Evolutionary conservation across 306 rosid genomes (phyloP).

Genomic region (Aeschynomene evenia): DNA sequence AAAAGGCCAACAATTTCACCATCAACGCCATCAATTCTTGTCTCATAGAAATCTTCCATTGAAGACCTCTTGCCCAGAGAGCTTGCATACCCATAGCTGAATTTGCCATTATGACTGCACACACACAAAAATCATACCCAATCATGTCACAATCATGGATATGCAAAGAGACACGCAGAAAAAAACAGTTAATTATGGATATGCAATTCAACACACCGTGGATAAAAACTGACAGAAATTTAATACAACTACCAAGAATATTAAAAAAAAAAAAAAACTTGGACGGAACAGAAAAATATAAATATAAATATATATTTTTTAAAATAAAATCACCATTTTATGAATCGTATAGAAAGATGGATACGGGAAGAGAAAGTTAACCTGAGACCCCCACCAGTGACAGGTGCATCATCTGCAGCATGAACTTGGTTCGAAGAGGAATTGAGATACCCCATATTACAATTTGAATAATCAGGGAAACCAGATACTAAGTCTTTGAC

Average conservation of each 20-base stretch:
- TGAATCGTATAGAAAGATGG: background rate
- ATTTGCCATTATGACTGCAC: constrained; percentile 78
- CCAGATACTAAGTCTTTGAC: constrained; percentile 33
- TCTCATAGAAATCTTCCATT: constrained; percentile 95
- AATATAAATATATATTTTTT: too few species aligned
- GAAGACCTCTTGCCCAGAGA: constrained; percentile 91
- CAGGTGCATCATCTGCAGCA: constrained; percentile 67
- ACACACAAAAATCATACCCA: constrained; percentile 33
- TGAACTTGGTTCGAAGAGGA: constrained; percentile 73
- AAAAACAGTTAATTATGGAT: too few species aligned
- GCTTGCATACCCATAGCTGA: constrained; percentile 97
- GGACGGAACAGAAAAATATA: too few species aligned
- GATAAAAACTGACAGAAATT: too few species aligned
- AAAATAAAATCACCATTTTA: background rate
- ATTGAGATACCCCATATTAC: constrained; percentile 83
- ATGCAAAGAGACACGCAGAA: too few species aligned
- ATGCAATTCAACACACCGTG: too few species aligned
- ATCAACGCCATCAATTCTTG: constrained; percentile 89
- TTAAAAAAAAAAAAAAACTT: background rate
- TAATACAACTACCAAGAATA: too few species aligned
- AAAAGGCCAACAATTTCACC: constrained; percentile 94
- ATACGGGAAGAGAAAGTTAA: constrained; percentile 23
- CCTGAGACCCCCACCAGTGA: constrained; percentile 93
- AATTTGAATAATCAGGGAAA: constrained; percentile 32
- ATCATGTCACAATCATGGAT: constrained; percentile 30